phyloP scores from a whole-genome alignment of 2,329 filamentous ascomycete genomes.

The Diaporthe humulicola region DNA sequence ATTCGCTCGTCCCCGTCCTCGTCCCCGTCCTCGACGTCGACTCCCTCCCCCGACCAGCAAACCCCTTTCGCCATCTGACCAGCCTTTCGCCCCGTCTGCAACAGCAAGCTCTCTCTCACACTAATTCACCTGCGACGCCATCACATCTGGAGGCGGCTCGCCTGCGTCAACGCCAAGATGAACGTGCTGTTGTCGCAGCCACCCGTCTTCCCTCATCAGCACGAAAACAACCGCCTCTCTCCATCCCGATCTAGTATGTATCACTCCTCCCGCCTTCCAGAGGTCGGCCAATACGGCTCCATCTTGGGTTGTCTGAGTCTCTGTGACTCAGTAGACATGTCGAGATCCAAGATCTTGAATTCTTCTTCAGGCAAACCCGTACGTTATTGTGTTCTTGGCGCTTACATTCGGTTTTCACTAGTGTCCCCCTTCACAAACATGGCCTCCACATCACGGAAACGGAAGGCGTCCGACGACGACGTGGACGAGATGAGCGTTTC shows the following conservation, averaged over 20 bases:
- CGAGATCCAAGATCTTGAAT: neutral
- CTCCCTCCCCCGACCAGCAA: neutral
- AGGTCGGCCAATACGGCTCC: neutral
- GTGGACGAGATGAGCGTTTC: conserved; percentile 94
- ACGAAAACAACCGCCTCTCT: conserved; percentile 68
- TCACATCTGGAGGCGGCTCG: conserved; percentile 13
- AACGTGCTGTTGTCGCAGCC: conserved; percentile 74
- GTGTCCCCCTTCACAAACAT: conserved; percentile 67
- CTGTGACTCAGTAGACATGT: conserved; percentile 29
- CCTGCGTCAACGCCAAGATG: conserved; percentile 57
- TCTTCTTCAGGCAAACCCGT: neutral
- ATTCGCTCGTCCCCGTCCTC: conserved; percentile 27
- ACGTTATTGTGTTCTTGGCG: neutral
- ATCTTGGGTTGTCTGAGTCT: conserved; percentile 3
- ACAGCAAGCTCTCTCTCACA: neutral
- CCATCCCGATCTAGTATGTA: conserved; percentile 69
- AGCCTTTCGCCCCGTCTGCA: conserved; percentile 8
- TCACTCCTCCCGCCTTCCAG: conserved; percentile 24
- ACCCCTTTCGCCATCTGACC: neutral
- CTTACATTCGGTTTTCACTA: conserved; percentile 45
- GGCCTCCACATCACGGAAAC: conserved; percentile 71
- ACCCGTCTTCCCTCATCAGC: conserved; percentile 69
- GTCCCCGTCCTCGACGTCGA: conserved; percentile 26
- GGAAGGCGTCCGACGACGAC: conserved; percentile 84
- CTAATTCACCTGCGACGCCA: neutral